Percentiles rank a stretch among this genome's conserved stretches.
These are phyloP conservation scores for Xylaria sp. DNA, from an alignment of 2,329 filamentous ascomycete species.

Conservation along the genomic window DNA sequence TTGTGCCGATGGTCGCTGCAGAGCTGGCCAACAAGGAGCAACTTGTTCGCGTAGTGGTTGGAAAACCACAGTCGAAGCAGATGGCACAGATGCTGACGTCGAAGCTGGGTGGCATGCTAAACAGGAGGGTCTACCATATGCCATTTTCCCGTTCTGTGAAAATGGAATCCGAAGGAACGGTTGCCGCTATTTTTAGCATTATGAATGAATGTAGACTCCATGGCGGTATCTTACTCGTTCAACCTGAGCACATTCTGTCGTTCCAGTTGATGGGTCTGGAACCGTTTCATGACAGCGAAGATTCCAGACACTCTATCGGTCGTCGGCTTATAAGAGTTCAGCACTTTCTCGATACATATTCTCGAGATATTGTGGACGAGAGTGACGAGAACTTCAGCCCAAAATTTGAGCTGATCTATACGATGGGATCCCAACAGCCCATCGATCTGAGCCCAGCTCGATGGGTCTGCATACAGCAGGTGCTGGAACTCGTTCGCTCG, in stretches of 20 bases:
- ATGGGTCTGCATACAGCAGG: slow-evolving; percentile 51
- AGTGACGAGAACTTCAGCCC: slow-evolving; percentile 58
- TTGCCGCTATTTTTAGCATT: slow-evolving; percentile 34
- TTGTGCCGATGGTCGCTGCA: slow-evolving; percentile 48
- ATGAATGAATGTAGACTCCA: slow-evolving; percentile 42
- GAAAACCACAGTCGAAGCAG: slow-evolving; percentile 51
- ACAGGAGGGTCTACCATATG: slow-evolving; percentile 49
- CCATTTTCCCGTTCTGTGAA: slow-evolving; percentile 48
- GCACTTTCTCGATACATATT: slow-evolving; percentile 38
- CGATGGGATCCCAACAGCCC: slow-evolving; percentile 47
- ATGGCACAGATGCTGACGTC: slow-evolving; percentile 52
- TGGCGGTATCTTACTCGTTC: slow-evolving; percentile 53
- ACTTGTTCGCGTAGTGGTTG: slow-evolving; percentile 51
- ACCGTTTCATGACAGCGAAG: slow-evolving; percentile 31
- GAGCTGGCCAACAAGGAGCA: slow-evolving; percentile 40
- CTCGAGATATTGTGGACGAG: slow-evolving; percentile 58
- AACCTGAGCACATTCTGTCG: slow-evolving; percentile 60
- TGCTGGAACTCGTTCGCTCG: slow-evolving; percentile 42
- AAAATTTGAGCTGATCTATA: slow-evolving; percentile 59
- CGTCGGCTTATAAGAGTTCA: slow-evolving; percentile 31
- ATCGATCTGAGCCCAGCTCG: slow-evolving; percentile 50
- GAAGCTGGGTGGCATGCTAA: slow-evolving; percentile 49
- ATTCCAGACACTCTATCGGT: slow-evolving; percentile 35
- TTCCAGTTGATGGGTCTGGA: slow-evolving; percentile 59
- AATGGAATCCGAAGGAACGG: slow-evolving; percentile 36